Evolutionary conservation across 2,329 filamentous ascomycete species (phyloP).

Genomic region (Orbilia quercus): DNA sequence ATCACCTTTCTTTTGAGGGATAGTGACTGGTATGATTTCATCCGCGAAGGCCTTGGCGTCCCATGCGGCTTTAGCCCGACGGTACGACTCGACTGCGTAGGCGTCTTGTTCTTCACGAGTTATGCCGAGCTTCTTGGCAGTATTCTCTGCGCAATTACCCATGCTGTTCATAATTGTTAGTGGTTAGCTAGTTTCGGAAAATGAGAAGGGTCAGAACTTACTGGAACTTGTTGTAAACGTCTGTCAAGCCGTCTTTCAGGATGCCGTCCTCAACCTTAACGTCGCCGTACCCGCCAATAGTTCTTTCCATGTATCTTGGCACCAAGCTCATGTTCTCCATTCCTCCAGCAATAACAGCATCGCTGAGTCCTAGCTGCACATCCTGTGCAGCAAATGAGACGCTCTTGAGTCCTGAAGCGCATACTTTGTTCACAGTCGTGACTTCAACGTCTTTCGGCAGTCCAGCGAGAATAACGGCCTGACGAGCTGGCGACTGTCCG

Average conservation of each 20-base stretch:
- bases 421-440: conserved; percentile 97
- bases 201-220: conserved; percentile 24
- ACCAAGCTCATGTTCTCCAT: conserved; percentile 99
- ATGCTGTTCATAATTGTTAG: conserved; percentile 67
- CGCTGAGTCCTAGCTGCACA: conserved; percentile 88
- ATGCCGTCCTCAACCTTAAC: conserved; percentile 89
- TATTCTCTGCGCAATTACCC: conserved; percentile 96
- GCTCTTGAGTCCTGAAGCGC: conserved; percentile 88
- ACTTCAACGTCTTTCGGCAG: conserved; percentile 84
- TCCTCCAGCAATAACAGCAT: conserved; percentile 90
- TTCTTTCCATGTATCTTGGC: conserved; percentile 86
- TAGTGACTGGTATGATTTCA: conserved; percentile 87
- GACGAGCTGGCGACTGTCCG: conserved; percentile 90
- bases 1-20: conserved; percentile 85
- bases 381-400: conserved; percentile 91
- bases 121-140: conserved; percentile 85
- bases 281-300: conserved; percentile 88
- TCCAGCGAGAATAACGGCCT: conserved; percentile 88
- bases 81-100: conserved; percentile 89
- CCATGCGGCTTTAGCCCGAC: conserved; percentile 91
- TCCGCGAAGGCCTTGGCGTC: conserved; percentile 83
- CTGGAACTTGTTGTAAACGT: conserved; percentile 95
- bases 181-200: background rate
- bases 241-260: conserved; percentile 93
- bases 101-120: conserved; percentile 87